Conservation (phyloP, 805 yeast genomes). For the Candida michaelii region DNA sequence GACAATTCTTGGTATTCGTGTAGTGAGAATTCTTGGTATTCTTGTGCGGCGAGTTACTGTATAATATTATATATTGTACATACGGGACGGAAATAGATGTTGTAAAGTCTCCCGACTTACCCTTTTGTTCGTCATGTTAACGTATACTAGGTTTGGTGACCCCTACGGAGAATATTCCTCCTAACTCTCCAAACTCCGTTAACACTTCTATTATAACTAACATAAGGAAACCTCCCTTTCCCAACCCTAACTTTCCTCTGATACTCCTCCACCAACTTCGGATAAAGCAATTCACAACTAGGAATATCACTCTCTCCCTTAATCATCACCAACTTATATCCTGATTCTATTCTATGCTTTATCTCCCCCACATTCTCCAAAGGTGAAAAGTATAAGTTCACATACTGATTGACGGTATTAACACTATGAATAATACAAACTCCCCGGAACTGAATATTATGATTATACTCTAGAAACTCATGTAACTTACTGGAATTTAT, state of each 20-base stretch:
- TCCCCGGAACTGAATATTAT: constrained; percentile 39
- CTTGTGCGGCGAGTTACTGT: no score
- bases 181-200: constrained; percentile 61
- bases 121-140: no score
- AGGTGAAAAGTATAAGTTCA: constrained; percentile 61
- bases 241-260: constrained; percentile 15
- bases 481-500: constrained; percentile 18
- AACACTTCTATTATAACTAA: constrained; percentile 43
- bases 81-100: no score
- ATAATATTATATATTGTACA: no score
- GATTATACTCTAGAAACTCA: constrained; percentile 13
- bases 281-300: constrained; percentile 47
- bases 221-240: constrained; percentile 38
- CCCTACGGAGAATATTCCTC: constrained; percentile 49
- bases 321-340: constrained; percentile 42
- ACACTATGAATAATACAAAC: constrained; percentile 69
- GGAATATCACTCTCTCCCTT: constrained; percentile 73
- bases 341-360: constrained; percentile 19
- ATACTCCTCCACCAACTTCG: constrained; percentile 23
- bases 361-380: constrained; percentile 11
- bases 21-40: no score
- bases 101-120: no score
- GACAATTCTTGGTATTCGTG: no score
- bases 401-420: constrained; percentile 30
- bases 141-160: no score